Conservation (phyloP, 1,139 yeast genomes). For the Magnusiomyces sp. region DNA sequence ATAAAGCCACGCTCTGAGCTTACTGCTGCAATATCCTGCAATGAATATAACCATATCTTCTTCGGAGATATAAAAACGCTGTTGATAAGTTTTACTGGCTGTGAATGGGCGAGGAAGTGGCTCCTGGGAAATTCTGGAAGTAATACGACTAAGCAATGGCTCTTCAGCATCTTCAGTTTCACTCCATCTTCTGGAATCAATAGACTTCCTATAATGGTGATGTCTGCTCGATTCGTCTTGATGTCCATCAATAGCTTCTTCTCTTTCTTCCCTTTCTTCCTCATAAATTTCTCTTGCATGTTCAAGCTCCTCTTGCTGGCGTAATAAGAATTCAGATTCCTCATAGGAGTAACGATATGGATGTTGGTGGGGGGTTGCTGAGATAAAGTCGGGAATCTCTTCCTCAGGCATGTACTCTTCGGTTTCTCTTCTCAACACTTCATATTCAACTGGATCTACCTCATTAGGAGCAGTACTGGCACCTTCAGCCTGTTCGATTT, state of each 20-base stretch:
- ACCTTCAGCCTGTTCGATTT: constrained; percentile 81
- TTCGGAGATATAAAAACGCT: constrained; percentile 86
- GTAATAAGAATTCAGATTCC: constrained; percentile 10
- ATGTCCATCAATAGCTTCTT: neutral
- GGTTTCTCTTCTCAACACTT: constrained; percentile 30
- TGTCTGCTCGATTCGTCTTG: constrained; percentile 2
- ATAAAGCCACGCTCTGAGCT: constrained; percentile 41
- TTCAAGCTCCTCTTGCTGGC: constrained; percentile 8
- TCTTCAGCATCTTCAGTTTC: constrained; percentile 16
- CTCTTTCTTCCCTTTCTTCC: constrained; percentile 4
- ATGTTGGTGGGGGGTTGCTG: constrained; percentile 19
- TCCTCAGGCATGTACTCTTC: constrained; percentile 31
- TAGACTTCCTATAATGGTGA: constrained; percentile 13
- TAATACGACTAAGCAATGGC: constrained; percentile 15
- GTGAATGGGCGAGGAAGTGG: constrained; percentile 23
- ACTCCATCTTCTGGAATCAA: constrained; percentile 14
- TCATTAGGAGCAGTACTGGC: constrained; percentile 65
- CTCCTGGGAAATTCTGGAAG: constrained; percentile 10
- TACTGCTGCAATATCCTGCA: constrained; percentile 70
- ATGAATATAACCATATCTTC: constrained; percentile 91
- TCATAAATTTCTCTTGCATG: constrained; percentile 10
- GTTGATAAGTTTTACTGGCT: constrained; percentile 40
- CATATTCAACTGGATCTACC: constrained; percentile 36
- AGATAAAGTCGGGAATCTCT: constrained; percentile 17
- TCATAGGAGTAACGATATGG: constrained; percentile 19